Base-by-base conservation (phyloP, 768 basidiomycete genomes). In the Naganishia vishniacii region DNA sequence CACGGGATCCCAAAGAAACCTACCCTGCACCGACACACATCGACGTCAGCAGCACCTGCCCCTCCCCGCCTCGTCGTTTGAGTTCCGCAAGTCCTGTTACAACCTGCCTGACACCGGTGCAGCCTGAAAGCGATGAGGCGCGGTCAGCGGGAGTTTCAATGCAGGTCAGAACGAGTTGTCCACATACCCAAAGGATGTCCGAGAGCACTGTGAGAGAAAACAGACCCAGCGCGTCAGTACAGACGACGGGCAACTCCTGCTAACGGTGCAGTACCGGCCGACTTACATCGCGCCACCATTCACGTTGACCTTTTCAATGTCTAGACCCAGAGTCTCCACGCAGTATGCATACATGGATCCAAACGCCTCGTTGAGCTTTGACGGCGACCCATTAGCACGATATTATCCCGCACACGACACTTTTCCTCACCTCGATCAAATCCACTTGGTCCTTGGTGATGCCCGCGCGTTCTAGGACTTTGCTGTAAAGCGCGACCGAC, bases 281-380 rank as follows among this genome's bases (percentile, higher is more conserved):
- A 91, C 80, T 23, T 89, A 90, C 71, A 93, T 93, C 0, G 90
- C 90, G 2, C 91, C 91, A 16, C 91, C 91, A 65, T 91, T 91
- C 28, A 89, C 88, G 70, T 92, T 92, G 20, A 90, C 85, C 81
- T 88, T 83, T 56, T 81, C 80, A n/a, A 74, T 76, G 65, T 84
- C 80, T 26, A 93, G 79, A 13, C 80, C 81, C 18, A 92, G 83
- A 63, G 82, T 74, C 67, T 85, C 85, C 37, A 89, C 77, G 53
- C 83, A 83, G 73, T 93, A 89, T 0, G 87, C 83, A 64, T 83
- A 88, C 70, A 69, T 70, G 28, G 88, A 89, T 11, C 89, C 89
- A 70, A 93, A 92, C 0, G 90, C 91, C 72, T 93, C 91, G 72
- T 94, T 94, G 75, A 94, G 87, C 88, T 91, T 69, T n/a, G 25